Conservation (phyloP, 495 filamentous ascomycete genomes). For the Penicillium salamii region DNA sequence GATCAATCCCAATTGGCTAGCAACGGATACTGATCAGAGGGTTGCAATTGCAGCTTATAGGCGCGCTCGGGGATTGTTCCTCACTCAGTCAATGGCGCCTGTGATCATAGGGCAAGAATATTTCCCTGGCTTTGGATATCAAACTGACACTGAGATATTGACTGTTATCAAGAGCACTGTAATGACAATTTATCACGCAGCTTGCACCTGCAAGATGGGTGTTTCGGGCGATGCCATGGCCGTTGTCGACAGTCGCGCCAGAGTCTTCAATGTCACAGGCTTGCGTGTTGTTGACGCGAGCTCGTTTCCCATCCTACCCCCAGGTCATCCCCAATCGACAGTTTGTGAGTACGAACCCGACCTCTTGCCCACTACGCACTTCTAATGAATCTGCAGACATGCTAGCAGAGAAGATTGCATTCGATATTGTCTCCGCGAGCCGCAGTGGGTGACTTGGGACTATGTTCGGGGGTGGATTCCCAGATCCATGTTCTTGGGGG, state of each 20-base stretch:
- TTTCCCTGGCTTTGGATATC: slow-evolving; percentile 45
- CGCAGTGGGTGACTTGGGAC: not conserved
- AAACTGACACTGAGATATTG: slow-evolving; percentile 53
- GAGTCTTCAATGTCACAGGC: slow-evolving; percentile 49
- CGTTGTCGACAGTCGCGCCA: slow-evolving; percentile 50
- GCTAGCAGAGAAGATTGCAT: slow-evolving; percentile 62
- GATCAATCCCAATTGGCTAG: slow-evolving; percentile 57
- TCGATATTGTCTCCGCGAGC: slow-evolving; percentile 37
- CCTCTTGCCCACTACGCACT: not conserved
- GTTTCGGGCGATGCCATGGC: slow-evolving; percentile 41
- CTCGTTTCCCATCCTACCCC: slow-evolving; percentile 53
- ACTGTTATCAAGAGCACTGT: slow-evolving; percentile 36
- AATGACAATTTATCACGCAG: slow-evolving; percentile 53
- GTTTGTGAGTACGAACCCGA: slow-evolving; percentile 38
- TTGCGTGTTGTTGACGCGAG: slow-evolving; percentile 61
- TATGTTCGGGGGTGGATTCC: not conserved
- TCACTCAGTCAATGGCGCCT: slow-evolving; percentile 30
- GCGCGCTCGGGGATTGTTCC: slow-evolving; percentile 42
- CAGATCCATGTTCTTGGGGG: too few species aligned
- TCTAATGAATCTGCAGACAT: slow-evolving; percentile 33
- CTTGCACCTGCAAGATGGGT: slow-evolving; percentile 53
- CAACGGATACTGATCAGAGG: slow-evolving; percentile 49
- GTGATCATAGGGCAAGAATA: slow-evolving; percentile 44
- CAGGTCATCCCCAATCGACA: slow-evolving; percentile 54
- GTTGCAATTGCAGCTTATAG: slow-evolving; percentile 51